Conservation (phyloP, 1,284 basidiomycete species). For the Caloboletus firmus region DNA sequence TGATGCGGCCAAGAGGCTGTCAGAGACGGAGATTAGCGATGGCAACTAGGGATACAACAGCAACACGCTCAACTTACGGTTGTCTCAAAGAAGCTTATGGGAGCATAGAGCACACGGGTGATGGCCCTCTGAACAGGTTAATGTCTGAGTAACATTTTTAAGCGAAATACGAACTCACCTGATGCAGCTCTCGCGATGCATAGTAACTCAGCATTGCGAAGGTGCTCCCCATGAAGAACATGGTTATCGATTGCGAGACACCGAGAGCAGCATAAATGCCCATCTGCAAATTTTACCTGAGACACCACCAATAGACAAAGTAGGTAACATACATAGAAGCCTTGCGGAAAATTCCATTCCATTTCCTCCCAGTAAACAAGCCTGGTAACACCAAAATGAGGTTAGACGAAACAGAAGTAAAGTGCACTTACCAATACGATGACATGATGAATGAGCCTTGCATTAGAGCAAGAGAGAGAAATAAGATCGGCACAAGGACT, state of each 20-base stretch:
- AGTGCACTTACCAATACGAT: conserved; percentile 56
- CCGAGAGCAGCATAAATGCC: conserved; percentile 64
- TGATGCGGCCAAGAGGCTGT: conserved; percentile 84
- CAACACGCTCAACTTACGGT: conserved; percentile 47
- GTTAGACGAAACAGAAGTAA: neutral
- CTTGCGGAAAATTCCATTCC: conserved; percentile 52
- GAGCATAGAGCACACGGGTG: conserved; percentile 65
- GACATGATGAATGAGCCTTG: conserved; percentile 64
- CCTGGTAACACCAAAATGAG: conserved; percentile 37
- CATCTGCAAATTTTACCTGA: conserved; percentile 46
- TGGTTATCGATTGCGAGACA: conserved; percentile 47
- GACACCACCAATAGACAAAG: neutral
- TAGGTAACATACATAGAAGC: conserved; percentile 55
- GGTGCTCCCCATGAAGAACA: conserved; percentile 54
- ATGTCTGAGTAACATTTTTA: neutral
- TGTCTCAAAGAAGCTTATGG: conserved; percentile 89
- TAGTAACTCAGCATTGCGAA: conserved; percentile 65
- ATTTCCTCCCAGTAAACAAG: conserved; percentile 71
- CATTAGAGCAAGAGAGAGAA: conserved; percentile 51
- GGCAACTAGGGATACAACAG: neutral
- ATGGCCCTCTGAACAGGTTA: conserved; percentile 48
- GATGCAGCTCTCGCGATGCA: conserved; percentile 45
- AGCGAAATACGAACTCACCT: conserved; percentile 5
- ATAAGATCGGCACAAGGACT: conserved; percentile 53
- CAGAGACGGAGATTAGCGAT: neutral